phyloP scores from a whole-genome alignment of 1,139 yeast species.

The Candida sojae region DNA sequence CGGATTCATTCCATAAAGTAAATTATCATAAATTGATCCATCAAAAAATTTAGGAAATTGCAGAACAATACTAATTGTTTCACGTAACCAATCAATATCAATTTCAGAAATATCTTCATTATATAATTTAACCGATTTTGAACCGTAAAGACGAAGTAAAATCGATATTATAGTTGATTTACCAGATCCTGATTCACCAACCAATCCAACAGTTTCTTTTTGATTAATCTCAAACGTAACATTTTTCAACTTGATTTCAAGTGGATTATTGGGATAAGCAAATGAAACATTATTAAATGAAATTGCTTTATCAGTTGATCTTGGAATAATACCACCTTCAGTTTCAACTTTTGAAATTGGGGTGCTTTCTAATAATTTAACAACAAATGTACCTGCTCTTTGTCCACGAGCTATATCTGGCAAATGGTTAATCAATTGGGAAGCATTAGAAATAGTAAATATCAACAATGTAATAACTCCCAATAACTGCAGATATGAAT shows the following conservation, averaged over 20 bases:
- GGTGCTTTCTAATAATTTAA: conserved; percentile 40
- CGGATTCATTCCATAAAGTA: conserved; percentile 57
- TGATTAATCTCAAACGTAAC: conserved; percentile 41
- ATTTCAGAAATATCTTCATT: conserved; percentile 44
- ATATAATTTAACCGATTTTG: conserved; percentile 34
- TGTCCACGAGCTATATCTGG: conserved; percentile 79
- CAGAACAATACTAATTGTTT: conserved; percentile 62
- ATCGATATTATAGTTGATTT: conserved; percentile 68
- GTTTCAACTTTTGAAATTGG: conserved; percentile 30
- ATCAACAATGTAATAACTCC: conserved; percentile 71
- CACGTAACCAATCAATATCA: conserved; percentile 51
- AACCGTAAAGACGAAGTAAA: conserved; percentile 50
- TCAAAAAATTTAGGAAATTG: conserved; percentile 68
- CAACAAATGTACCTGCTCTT: conserved; percentile 62
- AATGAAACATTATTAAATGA: conserved; percentile 48
- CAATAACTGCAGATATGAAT: conserved; percentile 57
- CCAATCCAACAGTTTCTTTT: conserved; percentile 59
- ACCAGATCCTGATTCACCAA: conserved; percentile 82
- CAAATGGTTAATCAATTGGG: conserved; percentile 57
- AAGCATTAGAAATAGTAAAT: conserved; percentile 70
- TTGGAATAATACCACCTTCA: conserved; percentile 24
- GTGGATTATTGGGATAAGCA: conserved; percentile 39
- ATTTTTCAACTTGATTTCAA: conserved; percentile 31
- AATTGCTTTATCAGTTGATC: conserved; percentile 24
- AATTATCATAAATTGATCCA: conserved; percentile 66